These are phyloP conservation scores for Fusarium sp. DNA, from an alignment of 2,329 filamentous ascomycete species.

Conservation along the genomic window DNA sequence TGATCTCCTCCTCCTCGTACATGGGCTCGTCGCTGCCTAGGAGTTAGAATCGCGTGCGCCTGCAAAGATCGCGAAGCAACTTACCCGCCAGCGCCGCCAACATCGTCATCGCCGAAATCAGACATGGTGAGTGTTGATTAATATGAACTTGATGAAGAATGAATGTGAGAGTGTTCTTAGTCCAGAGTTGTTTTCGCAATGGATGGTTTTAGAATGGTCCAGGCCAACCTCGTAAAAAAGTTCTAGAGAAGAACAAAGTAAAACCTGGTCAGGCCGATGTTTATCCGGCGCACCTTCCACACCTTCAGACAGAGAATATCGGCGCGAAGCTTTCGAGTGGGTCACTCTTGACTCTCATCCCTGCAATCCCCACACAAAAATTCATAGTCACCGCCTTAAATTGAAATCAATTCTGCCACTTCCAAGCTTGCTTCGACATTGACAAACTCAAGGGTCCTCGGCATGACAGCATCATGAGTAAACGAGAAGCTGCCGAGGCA, in stretches of 20 bases:
- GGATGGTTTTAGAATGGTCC: conserved; percentile 37
- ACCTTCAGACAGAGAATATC: neutral
- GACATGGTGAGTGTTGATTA: conserved; percentile 66
- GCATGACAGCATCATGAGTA: conserved; percentile 49
- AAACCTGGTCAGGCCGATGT: conserved; percentile 48
- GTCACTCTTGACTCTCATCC: conserved; percentile 14
- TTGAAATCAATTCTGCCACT: conserved; percentile 50
- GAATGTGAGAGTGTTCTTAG: neutral
- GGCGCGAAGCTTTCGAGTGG: conserved; percentile 6
- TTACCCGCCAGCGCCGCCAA: conserved; percentile 68
- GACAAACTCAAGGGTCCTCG: conserved; percentile 13
- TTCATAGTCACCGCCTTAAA: conserved; percentile 51
- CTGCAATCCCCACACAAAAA: conserved; percentile 46
- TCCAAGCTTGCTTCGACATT: conserved; percentile 17
- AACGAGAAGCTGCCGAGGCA: conserved; percentile 47
- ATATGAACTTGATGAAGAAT: neutral
- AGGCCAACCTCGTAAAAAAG: conserved; percentile 48
- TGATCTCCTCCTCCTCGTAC: conserved; percentile 76
- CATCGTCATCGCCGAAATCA: conserved; percentile 77
- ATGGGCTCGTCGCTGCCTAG: conserved; percentile 73
- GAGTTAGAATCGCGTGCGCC: conserved; percentile 36
- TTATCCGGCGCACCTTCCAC: conserved; percentile 42
- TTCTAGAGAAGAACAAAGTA: conserved; percentile 39
- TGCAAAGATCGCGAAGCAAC: conserved; percentile 42
- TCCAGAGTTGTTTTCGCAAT: conserved; percentile 22